These are phyloP conservation scores for Dentipellis sp. DNA, from an alignment of 768 basidiomycete genomes.

Conservation along the genomic window DNA sequence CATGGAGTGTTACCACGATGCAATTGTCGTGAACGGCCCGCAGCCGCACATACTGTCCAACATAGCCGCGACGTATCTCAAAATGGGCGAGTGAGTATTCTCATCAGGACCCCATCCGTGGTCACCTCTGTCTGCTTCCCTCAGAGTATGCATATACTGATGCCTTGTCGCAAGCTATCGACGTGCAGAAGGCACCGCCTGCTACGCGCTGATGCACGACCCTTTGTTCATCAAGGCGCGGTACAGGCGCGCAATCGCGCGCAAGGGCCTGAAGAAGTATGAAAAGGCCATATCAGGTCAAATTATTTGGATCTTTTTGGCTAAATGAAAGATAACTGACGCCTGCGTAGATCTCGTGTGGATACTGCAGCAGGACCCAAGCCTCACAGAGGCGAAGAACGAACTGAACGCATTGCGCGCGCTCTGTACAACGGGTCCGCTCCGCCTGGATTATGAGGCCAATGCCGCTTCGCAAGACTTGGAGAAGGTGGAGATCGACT, in stretches of 20 bases:
- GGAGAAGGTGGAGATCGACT: conserved; percentile 27
- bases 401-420: conserved; percentile 13
- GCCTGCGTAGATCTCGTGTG: conserved; percentile 20
- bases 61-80: conserved; percentile 32
- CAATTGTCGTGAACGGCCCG: conserved; percentile 20
- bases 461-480: conserved; percentile 18
- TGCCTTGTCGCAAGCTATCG: conserved; percentile 13
- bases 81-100: conserved; percentile 23
- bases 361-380: conserved; percentile 20
- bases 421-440: neutral
- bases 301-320: neutral
- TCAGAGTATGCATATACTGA: neutral
- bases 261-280: conserved; percentile 16
- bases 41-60: conserved; percentile 32
- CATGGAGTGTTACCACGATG: neutral
- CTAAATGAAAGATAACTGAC: neutral
- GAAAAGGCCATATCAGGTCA: neutral
- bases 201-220: conserved; percentile 9
- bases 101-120: too few relatives aligned
- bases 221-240: conserved; percentile 26
- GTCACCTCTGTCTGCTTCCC: neutral
- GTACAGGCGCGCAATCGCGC: conserved; percentile 25
- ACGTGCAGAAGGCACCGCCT: conserved; percentile 22
- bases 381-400: conserved; percentile 12
- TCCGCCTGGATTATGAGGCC: conserved; percentile 8